Evolutionary conservation across 345 rosid species (phyloP).

Genomic region (Psidium guajava): DNA sequence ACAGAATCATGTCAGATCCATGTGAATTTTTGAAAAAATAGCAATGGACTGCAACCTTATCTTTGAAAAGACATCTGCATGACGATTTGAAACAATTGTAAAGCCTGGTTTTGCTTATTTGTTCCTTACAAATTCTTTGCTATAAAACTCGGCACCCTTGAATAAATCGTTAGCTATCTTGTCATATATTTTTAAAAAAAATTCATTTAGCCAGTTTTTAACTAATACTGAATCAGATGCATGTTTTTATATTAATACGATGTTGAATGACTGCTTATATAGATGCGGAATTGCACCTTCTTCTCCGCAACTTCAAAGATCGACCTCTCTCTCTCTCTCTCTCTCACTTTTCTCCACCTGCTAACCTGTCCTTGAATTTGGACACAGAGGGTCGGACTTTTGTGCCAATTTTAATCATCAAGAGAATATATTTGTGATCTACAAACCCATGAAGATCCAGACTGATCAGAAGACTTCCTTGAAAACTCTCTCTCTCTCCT

Average conservation of each 20-base stretch:
- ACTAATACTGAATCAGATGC: background rate
- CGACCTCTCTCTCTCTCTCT: background rate
- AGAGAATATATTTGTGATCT: background rate
- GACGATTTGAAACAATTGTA: background rate
- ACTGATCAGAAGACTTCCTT: background rate
- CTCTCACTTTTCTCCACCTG: background rate
- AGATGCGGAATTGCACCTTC: background rate
- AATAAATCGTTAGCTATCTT: background rate
- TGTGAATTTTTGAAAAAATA: background rate
- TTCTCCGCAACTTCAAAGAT: background rate
- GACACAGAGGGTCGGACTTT: background rate
- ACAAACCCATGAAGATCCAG: background rate
- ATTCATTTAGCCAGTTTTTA: background rate
- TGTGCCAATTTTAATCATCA: background rate
- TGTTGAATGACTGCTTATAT: background rate
- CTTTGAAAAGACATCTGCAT: background rate
- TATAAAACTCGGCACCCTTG: background rate
- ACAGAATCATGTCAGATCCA: background rate
- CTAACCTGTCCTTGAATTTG: background rate
- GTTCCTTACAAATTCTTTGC: background rate
- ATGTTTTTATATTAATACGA: background rate
- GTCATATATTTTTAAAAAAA: background rate
- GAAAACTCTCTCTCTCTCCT: background rate
- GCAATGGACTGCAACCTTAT: background rate
- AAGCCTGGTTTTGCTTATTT: background rate